Evolutionary conservation across 192 early-diverging fungal species (phyloP), one percentile per base, ranked within the genome.

Genomic region (Rhizophagus sp.): DNA sequence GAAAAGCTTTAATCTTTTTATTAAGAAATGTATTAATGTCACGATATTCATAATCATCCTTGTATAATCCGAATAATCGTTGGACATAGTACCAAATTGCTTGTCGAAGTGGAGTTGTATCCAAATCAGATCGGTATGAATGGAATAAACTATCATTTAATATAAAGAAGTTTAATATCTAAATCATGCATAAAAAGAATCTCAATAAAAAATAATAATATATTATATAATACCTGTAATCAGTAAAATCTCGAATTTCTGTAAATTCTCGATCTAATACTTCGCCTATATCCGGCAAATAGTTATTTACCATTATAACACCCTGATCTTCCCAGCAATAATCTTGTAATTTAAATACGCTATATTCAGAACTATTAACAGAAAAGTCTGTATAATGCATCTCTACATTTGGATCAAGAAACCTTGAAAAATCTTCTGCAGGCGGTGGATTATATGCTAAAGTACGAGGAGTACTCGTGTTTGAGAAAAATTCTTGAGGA

Each of bases 311-410:
- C 15, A 88, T 75, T 4, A 83, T 82, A 4, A 83, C 86, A 4
- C 88, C 89, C 62, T 90, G 87, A 19, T 89, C 87, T 81, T 89
- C 88, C 89, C 89, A 90, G 6, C 86, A 82, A 79, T 88, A 90
- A 50, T 90, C 88, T 25, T 83, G 77, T 27, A 90, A 80, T 47
- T 82, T 84, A 50, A 87, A 88, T 63, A 86, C 86, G 1, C 62
- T 71, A 61, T 85, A 83, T n/a, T 81, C 79, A 27, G 65, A 33
- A 22, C 22, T 11, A 70, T 12, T 15, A 17, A 66, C 24, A 33
- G n/a, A 9, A 70, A 70, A 70, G 10, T 70, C 68, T 2, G 1
- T 17, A 70, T 70, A 44, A 10, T 0, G 15, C 0, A 8, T 44
- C 2, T 70, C 68, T 7, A 70, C 19, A 3, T 17, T 2, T 41